These are phyloP conservation scores for Metschnikowia baotianmanensis DNA, from an alignment of 805 yeast genomes.

Conservation along the genomic window DNA sequence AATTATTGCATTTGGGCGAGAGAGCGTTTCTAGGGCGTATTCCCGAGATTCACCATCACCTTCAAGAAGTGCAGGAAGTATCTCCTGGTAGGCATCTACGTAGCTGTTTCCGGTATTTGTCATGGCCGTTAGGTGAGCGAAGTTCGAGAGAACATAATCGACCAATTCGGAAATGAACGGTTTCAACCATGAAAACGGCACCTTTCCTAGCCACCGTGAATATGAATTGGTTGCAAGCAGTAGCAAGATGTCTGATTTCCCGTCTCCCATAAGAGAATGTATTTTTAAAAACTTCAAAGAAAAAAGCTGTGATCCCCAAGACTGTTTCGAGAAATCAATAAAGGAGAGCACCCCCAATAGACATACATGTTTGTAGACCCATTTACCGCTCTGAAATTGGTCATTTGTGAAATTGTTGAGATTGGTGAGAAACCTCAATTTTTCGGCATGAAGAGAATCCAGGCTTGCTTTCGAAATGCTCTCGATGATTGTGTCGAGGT, in stretches of 20 bases:
- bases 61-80: neutral
- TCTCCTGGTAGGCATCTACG: neutral
- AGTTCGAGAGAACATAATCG: constrained; percentile 1
- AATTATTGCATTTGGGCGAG: constrained; percentile 1
- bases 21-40: constrained; percentile 3
- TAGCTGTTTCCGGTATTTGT: neutral
- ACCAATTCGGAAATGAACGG: constrained; percentile 3
- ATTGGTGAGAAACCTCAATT: constrained; percentile 1
- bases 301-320: constrained; percentile 5
- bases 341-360: neutral
- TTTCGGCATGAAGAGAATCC: neutral
- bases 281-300: constrained; percentile 1
- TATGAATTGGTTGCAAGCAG: neutral
- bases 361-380: neutral
- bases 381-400: neutral
- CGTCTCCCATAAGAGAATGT: neutral
- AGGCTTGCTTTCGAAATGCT: neutral
- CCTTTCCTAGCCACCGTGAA: neutral
- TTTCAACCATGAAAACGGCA: constrained; percentile 8
- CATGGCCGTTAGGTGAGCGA: neutral
- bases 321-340: constrained; percentile 2
- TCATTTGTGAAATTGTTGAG: neutral
- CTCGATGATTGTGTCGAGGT: neutral
- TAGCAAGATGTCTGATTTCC: neutral
- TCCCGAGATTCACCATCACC: constrained; percentile 1